These are phyloP conservation scores for Austropuccinia psidii DNA, from an alignment of 1,284 basidiomycete species.

Conservation along the genomic window DNA sequence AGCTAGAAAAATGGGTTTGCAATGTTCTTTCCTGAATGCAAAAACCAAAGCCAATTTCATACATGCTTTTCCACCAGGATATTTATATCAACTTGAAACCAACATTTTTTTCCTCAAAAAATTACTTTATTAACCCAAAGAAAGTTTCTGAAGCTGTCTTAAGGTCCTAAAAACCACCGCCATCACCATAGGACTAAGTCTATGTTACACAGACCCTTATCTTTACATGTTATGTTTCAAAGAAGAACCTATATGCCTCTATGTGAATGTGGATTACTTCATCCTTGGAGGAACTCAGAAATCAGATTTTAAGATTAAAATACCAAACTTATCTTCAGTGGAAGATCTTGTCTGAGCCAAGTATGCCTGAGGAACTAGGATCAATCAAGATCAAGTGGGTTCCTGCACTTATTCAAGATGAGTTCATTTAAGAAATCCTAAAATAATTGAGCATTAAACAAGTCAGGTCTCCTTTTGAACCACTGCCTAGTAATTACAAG, in stretches of 20 bases:
- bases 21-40: too few species aligned
- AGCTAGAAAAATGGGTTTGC: too few species aligned
- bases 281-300: not conserved
- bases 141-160: slow-evolving; percentile 15
- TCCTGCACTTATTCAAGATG: slow-evolving; percentile 6
- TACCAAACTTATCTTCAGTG: not conserved
- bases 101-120: too few species aligned
- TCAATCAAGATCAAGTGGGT: not conserved
- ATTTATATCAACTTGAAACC: too few species aligned
- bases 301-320: not conserved
- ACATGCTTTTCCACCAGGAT: too few species aligned
- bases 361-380: not conserved
- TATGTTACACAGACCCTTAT: not conserved
- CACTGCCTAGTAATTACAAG: not conserved
- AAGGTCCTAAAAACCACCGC: not conserved
- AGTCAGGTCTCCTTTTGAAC: not conserved
- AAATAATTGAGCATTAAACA: not conserved
- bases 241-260: not conserved
- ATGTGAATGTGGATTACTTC: not conserved
- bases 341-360: slow-evolving; percentile 1
- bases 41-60: too few species aligned
- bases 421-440: not conserved
- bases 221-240: not conserved
- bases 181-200: not conserved
- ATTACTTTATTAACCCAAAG: too few species aligned